A percentile compares a stretch with the other conserved stretches of the same genome.
Conservation (phyloP, 257 asterid species). For the Capsicum chinense region DNA sequence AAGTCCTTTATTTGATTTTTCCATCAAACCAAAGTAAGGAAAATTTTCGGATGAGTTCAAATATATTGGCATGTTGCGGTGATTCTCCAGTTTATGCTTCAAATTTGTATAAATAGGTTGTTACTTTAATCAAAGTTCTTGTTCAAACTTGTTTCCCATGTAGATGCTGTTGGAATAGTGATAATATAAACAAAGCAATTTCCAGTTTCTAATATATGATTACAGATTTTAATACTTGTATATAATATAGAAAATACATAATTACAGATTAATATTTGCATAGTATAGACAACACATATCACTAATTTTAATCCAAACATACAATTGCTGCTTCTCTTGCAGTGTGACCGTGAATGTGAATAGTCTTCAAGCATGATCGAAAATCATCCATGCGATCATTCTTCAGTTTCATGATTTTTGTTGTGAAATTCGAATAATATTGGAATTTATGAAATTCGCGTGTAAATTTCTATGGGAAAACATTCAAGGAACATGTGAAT, state of each 20-base stretch:
- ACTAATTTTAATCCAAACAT: background rate
- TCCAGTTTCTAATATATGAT: background rate
- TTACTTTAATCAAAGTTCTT: background rate
- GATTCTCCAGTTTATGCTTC: constrained; percentile 1
- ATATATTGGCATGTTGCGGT: background rate
- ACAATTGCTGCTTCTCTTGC: background rate
- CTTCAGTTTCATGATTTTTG: too few relatives aligned
- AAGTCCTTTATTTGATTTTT: constrained; percentile 14
- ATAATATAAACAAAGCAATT: background rate
- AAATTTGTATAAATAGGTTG: background rate
- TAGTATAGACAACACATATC: background rate
- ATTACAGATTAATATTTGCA: too few relatives aligned
- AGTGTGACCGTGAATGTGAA: background rate
- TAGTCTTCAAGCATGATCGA: too few relatives aligned
- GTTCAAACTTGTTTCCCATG: background rate
- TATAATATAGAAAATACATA: too few relatives aligned
- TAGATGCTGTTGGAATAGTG: background rate
- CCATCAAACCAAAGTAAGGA: background rate
- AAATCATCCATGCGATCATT: too few relatives aligned
- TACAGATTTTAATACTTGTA: background rate
- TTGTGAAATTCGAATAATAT: too few relatives aligned
- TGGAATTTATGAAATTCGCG: too few relatives aligned
- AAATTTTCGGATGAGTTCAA: background rate
- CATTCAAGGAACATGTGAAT: too few relatives aligned
- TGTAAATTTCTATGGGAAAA: too few relatives aligned